These are phyloP conservation scores for Chaetomium fimeti DNA, from an alignment of 495 filamentous ascomycete species.

Conservation along the genomic window DNA sequence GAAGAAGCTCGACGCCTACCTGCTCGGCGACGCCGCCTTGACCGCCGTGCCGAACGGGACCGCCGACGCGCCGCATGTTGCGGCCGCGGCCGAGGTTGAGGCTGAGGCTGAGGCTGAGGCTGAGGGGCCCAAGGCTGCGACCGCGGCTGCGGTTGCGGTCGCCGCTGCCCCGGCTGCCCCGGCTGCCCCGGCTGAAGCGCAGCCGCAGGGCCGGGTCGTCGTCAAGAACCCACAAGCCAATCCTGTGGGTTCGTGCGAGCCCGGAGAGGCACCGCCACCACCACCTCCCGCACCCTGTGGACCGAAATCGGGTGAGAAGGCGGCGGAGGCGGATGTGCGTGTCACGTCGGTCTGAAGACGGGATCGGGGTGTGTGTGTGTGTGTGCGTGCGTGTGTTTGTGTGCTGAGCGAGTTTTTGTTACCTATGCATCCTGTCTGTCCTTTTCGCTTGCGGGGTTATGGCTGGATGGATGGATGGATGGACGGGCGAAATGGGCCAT, in stretches of 20 bases:
- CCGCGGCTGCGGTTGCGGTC: not conserved
- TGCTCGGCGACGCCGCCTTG: slow-evolving; percentile 11
- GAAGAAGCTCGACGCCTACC: slow-evolving; percentile 69
- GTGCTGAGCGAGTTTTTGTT: too few species aligned
- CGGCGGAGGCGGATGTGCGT: not conserved
- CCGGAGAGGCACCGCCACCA: too few species aligned
- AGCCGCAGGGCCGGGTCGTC: not conserved
- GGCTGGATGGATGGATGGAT: not conserved
- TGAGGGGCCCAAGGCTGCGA: not conserved
- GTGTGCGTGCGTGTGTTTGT: too few species aligned
- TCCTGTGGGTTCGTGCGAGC: too few species aligned
- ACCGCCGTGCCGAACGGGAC: not conserved
- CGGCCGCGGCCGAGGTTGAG: not conserved
- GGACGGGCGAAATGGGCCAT: not conserved
- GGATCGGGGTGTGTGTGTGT: too few species aligned
- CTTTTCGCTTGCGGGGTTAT: too few species aligned
- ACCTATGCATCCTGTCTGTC: too few species aligned
- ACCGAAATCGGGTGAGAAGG: too few species aligned
- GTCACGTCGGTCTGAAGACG: not conserved
- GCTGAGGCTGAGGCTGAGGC: not conserved
- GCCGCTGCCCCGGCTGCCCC: not conserved
- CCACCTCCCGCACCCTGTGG: too few species aligned
- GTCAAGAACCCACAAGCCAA: too few species aligned
- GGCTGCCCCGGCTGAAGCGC: not conserved
- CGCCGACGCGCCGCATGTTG: not conserved